phyloP scores from a whole-genome alignment of 805 yeast genomes.

The Candida corydali region DNA sequence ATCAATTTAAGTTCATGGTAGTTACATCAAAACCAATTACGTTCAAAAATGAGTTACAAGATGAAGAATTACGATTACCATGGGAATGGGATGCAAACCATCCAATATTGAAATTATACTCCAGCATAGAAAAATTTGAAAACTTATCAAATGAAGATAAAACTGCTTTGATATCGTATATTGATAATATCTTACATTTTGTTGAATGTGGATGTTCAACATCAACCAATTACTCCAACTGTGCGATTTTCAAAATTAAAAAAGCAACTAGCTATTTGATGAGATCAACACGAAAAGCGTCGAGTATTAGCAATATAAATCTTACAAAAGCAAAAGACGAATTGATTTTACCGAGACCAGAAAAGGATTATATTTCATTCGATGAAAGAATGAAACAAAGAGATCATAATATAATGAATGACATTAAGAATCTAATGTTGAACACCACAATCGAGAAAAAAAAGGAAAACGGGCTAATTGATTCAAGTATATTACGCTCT shows the following conservation, averaged over 20 bases:
- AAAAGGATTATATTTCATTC: conserved; percentile 34
- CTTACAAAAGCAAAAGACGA: conserved; percentile 36
- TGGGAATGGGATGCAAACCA: conserved; percentile 90
- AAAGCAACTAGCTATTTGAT: conserved; percentile 57
- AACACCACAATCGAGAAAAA: background rate
- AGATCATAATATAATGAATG: conserved; percentile 17
- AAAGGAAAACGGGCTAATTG: conserved; percentile 2
- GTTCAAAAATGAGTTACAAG: conserved; percentile 32
- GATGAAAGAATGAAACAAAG: conserved; percentile 26
- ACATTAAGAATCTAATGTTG: background rate
- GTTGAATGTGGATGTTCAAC: conserved; percentile 61
- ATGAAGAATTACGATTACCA: conserved; percentile 69
- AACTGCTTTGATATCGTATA: conserved; percentile 52
- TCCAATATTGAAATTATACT: conserved; percentile 56
- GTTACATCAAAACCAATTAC: conserved; percentile 52
- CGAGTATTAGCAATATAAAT: conserved; percentile 34
- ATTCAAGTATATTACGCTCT: background rate
- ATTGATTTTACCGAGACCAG: conserved; percentile 26
- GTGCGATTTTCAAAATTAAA: conserved; percentile 57
- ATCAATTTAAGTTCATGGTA: conserved; percentile 48
- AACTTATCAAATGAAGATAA: conserved; percentile 50
- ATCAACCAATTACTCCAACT: conserved; percentile 37
- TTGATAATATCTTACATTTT: conserved; percentile 58
- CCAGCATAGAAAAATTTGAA: conserved; percentile 40
- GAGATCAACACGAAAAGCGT: conserved; percentile 53